A percentile compares a stretch with the other conserved stretches of the same genome.
These are phyloP conservation scores for Trichoderma sp. DNA, from an alignment of 2,329 filamentous ascomycete species.

Conservation along the genomic window DNA sequence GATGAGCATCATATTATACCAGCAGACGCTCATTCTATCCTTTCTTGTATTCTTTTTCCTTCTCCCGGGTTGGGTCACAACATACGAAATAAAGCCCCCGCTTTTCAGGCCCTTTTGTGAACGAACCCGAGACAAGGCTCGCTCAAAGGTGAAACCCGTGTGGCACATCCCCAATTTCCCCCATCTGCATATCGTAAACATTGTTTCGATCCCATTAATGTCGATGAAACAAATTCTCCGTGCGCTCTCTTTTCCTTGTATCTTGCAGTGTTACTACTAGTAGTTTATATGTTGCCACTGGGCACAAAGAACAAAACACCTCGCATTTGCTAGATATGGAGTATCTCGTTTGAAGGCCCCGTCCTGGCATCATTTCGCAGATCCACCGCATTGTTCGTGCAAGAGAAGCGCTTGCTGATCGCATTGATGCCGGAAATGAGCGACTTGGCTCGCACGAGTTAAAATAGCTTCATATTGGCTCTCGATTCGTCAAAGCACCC, in stretches of 20 bases:
- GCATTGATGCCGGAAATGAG: conserved; percentile 23
- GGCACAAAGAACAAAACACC: background rate
- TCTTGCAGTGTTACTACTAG: background rate
- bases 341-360: background rate
- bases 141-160: conserved; percentile 17
- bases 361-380: background rate
- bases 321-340: background rate
- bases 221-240: conserved; percentile 2
- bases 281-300: background rate
- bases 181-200: background rate
- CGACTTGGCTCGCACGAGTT: conserved; percentile 11
- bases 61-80: background rate
- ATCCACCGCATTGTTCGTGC: conserved; percentile 16
- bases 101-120: background rate
- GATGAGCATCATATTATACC: too few relatives aligned
- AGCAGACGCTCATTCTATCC: background rate
- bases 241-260: background rate
- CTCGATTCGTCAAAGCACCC: background rate
- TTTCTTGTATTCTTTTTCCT: background rate
- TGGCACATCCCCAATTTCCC: conserved; percentile 23
- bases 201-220: conserved; percentile 8
- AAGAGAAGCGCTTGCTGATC: background rate
- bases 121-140: conserved; percentile 17
- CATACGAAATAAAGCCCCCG: conserved; percentile 2
- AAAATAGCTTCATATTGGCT: conserved; percentile 19